Evolutionary conservation across 495 filamentous ascomycete genomes (phyloP).

Genomic region (Xylaria grammica): DNA sequence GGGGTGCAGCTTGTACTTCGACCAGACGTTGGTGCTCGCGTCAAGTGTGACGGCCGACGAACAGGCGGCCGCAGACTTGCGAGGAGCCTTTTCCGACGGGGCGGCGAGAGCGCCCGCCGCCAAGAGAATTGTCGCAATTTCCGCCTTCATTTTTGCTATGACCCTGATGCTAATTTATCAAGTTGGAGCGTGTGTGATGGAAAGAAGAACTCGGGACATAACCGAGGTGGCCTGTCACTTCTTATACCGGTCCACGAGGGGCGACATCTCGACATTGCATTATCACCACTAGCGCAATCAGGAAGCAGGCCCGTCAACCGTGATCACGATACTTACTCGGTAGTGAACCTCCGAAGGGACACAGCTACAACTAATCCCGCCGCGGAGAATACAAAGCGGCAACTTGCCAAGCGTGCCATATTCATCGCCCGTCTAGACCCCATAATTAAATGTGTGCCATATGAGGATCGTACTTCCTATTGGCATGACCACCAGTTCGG

Average conservation of each 20-base stretch:
- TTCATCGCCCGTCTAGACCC: conserved; percentile 38
- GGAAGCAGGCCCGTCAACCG: conserved; percentile 54
- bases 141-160: conserved; percentile 52
- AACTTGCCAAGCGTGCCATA: conserved; percentile 21
- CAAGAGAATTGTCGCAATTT: conserved; percentile 46
- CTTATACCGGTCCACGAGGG: conserved; percentile 29
- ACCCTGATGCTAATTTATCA: conserved; percentile 26
- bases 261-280: neutral
- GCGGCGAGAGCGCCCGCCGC: conserved; percentile 49
- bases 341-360: conserved; percentile 48
- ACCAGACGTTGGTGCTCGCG: conserved; percentile 59
- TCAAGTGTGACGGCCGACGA: conserved; percentile 56
- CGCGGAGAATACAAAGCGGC: conserved; percentile 44
- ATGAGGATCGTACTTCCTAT: conserved; percentile 43
- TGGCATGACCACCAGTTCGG: conserved; percentile 38
- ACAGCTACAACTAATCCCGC: conserved; percentile 38
- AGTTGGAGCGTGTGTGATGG: conserved; percentile 44
- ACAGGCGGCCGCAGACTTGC: conserved; percentile 46
- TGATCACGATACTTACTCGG: conserved; percentile 43
- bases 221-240: conserved; percentile 21
- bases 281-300: conserved; percentile 43
- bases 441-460: conserved; percentile 39
- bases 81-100: conserved; percentile 43
- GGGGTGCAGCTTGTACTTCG: conserved; percentile 58
- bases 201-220: conserved; percentile 26